Evolutionary conservation across 2,329 filamentous ascomycete species (phyloP).

Genomic region (Ophiostoma piceae): DNA sequence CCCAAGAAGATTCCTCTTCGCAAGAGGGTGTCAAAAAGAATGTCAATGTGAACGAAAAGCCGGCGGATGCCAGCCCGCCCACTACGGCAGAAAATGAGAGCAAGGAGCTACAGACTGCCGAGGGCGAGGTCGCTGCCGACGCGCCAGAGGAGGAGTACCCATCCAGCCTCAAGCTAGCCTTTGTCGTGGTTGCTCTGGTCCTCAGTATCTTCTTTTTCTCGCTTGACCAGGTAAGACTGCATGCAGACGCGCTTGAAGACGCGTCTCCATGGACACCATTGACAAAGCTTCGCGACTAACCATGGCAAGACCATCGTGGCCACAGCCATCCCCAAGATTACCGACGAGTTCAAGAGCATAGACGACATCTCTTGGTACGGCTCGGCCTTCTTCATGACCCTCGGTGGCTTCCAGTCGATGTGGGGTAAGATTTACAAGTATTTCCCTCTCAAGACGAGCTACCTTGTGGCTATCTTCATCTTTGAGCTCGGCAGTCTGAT

Average conservation of each 20-base stretch:
- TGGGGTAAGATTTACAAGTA: slow-evolving; percentile 48
- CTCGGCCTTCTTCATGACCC: slow-evolving; percentile 48
- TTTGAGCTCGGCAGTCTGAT: slow-evolving; percentile 53
- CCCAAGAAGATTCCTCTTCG: neutral
- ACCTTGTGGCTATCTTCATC: slow-evolving; percentile 44
- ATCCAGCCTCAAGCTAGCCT: neutral
- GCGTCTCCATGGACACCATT: neutral
- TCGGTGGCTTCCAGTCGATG: slow-evolving; percentile 42
- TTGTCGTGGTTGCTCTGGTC: neutral
- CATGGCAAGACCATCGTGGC: slow-evolving; percentile 47
- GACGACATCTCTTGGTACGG: slow-evolving; percentile 57
- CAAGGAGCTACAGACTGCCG: neutral
- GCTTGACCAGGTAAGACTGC: neutral
- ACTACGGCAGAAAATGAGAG: neutral
- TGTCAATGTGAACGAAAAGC: neutral
- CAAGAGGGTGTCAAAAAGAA: neutral
- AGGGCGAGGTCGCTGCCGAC: neutral
- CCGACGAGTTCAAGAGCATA: slow-evolving; percentile 48
- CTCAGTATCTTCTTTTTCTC: neutral
- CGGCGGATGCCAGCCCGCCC: neutral
- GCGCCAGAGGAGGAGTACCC: neutral
- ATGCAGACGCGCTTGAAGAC: neutral
- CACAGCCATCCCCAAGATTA: slow-evolving; percentile 53
- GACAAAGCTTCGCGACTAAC: neutral
- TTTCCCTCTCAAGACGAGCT: slow-evolving; percentile 48